Conservation (phyloP, 2,329 filamentous ascomycete species). For the Kalmusia sp. region DNA sequence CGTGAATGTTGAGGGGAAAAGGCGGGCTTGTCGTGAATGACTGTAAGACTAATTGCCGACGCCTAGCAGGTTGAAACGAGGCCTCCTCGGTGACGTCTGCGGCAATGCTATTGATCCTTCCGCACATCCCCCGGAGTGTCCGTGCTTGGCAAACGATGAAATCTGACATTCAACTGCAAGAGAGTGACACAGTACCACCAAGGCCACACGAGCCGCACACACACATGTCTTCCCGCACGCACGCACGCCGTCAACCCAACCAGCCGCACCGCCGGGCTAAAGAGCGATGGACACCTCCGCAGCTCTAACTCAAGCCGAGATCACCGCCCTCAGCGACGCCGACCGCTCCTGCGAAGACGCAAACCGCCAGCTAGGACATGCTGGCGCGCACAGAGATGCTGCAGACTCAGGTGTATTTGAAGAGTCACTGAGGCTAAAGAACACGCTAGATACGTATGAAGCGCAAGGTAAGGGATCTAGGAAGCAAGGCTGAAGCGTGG, state of each 20-base stretch:
- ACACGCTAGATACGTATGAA: slow-evolving; percentile 40
- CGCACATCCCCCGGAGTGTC: neutral
- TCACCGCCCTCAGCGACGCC: slow-evolving; percentile 29
- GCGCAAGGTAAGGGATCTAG: slow-evolving; percentile 14
- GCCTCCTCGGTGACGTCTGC: neutral
- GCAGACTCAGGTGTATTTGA: slow-evolving; percentile 29
- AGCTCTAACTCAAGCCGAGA: slow-evolving; percentile 30
- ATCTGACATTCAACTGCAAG: slow-evolving; percentile 12
- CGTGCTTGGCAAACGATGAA: slow-evolving; percentile 14
- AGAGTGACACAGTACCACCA: slow-evolving; percentile 10
- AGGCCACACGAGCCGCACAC: neutral
- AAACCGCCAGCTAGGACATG: slow-evolving; percentile 16
- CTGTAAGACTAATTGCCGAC: neutral
- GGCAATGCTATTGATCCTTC: slow-evolving; percentile 8
- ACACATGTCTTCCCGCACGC: slow-evolving; percentile 24
- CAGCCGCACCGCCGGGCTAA: slow-evolving; percentile 1
- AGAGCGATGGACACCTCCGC: slow-evolving; percentile 35
- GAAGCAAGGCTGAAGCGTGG: neutral
- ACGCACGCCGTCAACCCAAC: slow-evolving; percentile 2
- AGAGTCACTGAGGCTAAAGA: slow-evolving; percentile 38
- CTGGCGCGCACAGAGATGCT: neutral
- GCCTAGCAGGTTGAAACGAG: neutral
- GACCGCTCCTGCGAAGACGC: slow-evolving; percentile 23
- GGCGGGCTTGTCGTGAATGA: neutral
- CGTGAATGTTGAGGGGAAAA: too few relatives aligned